Evolutionary conservation across 257 asterid genomes (phyloP).

Genomic region (Scutellaria minor): DNA sequence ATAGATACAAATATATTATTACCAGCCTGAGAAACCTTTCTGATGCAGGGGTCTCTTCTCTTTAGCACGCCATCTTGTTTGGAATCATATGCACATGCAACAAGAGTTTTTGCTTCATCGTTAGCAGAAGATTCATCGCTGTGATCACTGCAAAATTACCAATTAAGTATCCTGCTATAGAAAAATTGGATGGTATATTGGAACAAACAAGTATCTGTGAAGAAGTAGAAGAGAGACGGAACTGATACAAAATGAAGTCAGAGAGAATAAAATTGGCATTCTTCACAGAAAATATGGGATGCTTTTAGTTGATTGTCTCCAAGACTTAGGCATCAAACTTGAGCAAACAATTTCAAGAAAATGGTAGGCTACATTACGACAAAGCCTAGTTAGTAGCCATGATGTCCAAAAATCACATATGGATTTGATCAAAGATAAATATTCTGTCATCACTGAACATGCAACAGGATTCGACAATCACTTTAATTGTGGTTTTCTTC

Average conservation of each 20-base stretch:
- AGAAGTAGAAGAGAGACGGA: no score
- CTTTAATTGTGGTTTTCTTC: not conserved
- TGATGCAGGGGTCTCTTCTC: slow-evolving; percentile 40
- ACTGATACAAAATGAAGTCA: not conserved
- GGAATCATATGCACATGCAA: slow-evolving; percentile 36
- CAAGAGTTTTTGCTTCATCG: slow-evolving; percentile 42
- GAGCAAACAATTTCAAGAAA: slow-evolving; percentile 9
- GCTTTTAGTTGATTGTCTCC: not conserved
- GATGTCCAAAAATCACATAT: not conserved
- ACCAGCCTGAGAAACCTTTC: slow-evolving; percentile 57
- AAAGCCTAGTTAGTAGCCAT: not conserved
- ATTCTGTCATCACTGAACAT: slow-evolving; percentile 1
- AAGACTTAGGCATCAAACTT: not conserved
- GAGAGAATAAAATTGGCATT: slow-evolving; percentile 2
- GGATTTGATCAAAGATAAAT: not conserved
- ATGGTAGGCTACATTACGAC: slow-evolving; percentile 8
- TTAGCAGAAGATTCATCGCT: slow-evolving; percentile 39
- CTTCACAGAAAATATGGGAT: slow-evolving; percentile 3
- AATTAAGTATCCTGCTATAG: slow-evolving; percentile 28
- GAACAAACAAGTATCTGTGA: not conserved
- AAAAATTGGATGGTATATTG: not conserved
- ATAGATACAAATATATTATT: slow-evolving; percentile 16
- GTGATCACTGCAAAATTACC: slow-evolving; percentile 42
- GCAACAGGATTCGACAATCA: slow-evolving; percentile 3
- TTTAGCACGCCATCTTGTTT: slow-evolving; percentile 40